Percentiles rank a stretch among this genome's conserved stretches.
Conservation (phyloP, 2,329 filamentous ascomycete species). For the Penicillium sp. region DNA sequence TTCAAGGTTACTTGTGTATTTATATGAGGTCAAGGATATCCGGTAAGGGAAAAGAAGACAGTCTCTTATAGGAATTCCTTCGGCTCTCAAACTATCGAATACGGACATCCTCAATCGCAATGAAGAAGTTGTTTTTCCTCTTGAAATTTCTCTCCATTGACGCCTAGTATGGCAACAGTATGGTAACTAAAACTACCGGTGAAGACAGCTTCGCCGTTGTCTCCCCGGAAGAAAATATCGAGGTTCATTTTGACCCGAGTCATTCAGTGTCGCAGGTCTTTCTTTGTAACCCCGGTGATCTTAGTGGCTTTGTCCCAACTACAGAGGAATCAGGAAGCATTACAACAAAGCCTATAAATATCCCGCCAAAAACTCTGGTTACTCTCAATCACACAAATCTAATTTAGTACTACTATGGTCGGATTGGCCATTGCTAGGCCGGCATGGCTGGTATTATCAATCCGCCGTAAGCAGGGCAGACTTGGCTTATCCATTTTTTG, state of each 20-base stretch:
- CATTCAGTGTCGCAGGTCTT: conserved; percentile 53
- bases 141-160: neutral
- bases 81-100: neutral
- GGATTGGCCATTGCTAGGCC: conserved; percentile 69
- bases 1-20: neutral
- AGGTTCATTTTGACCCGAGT: conserved; percentile 56
- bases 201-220: conserved; percentile 49
- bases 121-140: neutral
- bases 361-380: neutral
- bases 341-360: neutral
- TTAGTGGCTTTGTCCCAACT: conserved; percentile 43
- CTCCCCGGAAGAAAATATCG: conserved; percentile 49
- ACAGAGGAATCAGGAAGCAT: conserved; percentile 6
- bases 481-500: neutral
- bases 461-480: conserved; percentile 41
- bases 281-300: conserved; percentile 52
- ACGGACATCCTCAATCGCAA: neutral
- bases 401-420: conserved; percentile 77
- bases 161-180: conserved; percentile 1
- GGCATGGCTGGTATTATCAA: conserved; percentile 79
- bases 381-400: conserved; percentile 61
- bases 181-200: conserved; percentile 34
- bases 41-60: neutral
- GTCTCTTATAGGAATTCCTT: neutral
- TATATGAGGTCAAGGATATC: neutral